These are phyloP conservation scores for Pelargonium citronellum DNA, from an alignment of 441 rosid genomes.

Conservation along the genomic window DNA sequence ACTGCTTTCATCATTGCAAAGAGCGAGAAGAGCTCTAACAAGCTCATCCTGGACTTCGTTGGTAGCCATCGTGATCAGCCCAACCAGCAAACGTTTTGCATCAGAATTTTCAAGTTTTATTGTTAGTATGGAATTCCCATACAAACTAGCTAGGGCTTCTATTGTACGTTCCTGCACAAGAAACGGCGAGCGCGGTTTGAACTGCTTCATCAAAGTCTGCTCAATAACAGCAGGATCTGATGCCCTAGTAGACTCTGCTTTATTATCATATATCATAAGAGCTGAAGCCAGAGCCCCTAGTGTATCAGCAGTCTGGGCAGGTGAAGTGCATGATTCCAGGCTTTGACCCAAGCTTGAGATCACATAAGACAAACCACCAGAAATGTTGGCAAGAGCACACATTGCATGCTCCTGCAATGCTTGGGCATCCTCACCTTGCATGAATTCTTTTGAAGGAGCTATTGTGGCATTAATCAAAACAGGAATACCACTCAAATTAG, in stretches of 20 bases:
- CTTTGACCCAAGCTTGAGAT: constrained; percentile 99
- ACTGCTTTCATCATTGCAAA: constrained; percentile 82
- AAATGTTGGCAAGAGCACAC: constrained; percentile 98
- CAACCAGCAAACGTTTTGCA: constrained; percentile 96
- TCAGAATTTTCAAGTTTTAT: constrained; percentile 71
- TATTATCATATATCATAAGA: constrained; percentile 89
- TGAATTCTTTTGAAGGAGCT: constrained; percentile 98
- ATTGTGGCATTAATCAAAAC: constrained; percentile 90
- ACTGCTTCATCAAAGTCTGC: constrained; percentile 85
- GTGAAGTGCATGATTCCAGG: constrained; percentile 94
- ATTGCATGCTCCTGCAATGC: constrained; percentile 98
- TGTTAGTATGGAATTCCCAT: constrained; percentile 77
- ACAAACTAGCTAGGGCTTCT: constrained; percentile 98
- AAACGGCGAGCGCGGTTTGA: constrained; percentile 74
- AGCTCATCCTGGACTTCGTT: constrained; percentile 98
- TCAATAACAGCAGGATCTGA: constrained; percentile 74
- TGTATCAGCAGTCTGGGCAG: constrained; percentile 95
- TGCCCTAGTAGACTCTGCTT: constrained; percentile 74
- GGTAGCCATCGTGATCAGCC: constrained; percentile 94
- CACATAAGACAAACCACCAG: constrained; percentile 96
- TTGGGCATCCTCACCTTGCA: constrained; percentile 99
- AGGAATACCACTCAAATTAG: constrained; percentile 86
- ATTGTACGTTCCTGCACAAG: constrained; percentile 99
- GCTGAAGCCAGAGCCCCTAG: constrained; percentile 99
- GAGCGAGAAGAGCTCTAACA: constrained; percentile 72